These are phyloP conservation scores for Uromyces viciae-fabae DNA, from an alignment of 1,284 basidiomycete species.

Conservation along the genomic window DNA sequence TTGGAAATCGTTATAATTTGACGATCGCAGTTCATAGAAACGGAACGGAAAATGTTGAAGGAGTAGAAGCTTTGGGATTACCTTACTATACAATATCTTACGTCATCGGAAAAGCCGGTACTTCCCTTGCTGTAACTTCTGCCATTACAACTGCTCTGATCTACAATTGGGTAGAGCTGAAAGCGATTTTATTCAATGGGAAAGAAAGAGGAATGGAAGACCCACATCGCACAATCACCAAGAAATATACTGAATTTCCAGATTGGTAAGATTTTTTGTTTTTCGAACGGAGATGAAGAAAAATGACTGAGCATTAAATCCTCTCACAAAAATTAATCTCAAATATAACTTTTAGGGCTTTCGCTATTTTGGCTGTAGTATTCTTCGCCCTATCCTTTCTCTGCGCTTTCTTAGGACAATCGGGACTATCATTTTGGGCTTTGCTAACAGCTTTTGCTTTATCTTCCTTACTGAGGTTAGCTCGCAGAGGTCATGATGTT, in stretches of 20 bases:
- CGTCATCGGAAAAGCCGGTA: slow-evolving; percentile 14
- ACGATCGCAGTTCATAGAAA: slow-evolving; percentile 10
- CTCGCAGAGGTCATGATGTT: background rate
- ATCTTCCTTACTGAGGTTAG: slow-evolving; percentile 30
- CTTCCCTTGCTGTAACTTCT: slow-evolving; percentile 27
- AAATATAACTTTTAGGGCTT: background rate
- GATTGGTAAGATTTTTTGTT: slow-evolving; percentile 2
- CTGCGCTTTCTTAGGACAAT: slow-evolving; percentile 2
- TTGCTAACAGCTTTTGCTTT: slow-evolving; percentile 2
- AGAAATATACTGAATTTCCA: slow-evolving; percentile 23
- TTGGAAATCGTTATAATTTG: slow-evolving; percentile 24
- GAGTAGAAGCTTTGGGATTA: slow-evolving; percentile 21
- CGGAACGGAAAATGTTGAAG: slow-evolving; percentile 18
- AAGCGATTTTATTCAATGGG: background rate
- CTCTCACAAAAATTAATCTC: background rate
- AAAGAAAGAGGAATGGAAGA: background rate
- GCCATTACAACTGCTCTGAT: slow-evolving; percentile 20
- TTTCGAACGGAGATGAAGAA: too few species aligned
- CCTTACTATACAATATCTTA: slow-evolving; percentile 8
- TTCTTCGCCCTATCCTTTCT: slow-evolving; percentile 16
- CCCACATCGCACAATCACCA: slow-evolving; percentile 21
- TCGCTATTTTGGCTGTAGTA: background rate
- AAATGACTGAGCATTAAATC: too few species aligned
- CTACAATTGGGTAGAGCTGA: slow-evolving; percentile 21
- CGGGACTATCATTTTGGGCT: slow-evolving; percentile 8